phyloP scores from a whole-genome alignment of 83 land plant species.

The Picea abies region DNA sequence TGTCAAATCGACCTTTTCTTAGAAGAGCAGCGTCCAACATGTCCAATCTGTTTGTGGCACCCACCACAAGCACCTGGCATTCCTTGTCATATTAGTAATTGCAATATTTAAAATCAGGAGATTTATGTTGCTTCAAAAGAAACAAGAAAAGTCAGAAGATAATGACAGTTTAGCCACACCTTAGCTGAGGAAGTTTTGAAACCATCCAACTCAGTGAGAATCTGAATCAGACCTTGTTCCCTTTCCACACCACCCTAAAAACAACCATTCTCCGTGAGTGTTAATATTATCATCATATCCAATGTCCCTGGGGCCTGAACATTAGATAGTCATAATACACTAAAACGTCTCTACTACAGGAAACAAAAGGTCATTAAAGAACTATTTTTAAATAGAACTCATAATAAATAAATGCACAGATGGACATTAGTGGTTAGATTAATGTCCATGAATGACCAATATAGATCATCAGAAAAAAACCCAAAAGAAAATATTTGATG shows the following conservation, averaged over 20 bases:
- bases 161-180: constrained; percentile 34
- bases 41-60: constrained; percentile 97
- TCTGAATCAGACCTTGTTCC: constrained; percentile 95
- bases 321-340: background rate
- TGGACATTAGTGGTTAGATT: too few species aligned
- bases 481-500: too few species aligned
- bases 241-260: constrained; percentile 97
- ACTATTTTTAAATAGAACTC: too few species aligned
- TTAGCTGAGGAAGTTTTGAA: constrained; percentile 79
- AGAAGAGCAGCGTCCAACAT: constrained; percentile 94
- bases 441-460: too few species aligned
- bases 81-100: background rate
- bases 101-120: background rate
- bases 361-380: too few species aligned
- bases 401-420: too few species aligned
- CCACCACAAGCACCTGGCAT: constrained; percentile 86
- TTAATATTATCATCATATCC: constrained; percentile 7
- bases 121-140: background rate
- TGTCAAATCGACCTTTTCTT: constrained; percentile 97
- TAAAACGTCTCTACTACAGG: too few species aligned
- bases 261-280: background rate
- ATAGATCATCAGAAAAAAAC: too few species aligned
- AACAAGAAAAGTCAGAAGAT: background rate
- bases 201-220: constrained; percentile 97
- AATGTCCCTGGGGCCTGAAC: background rate